These are phyloP conservation scores for Verruconis gallopava DNA, from an alignment of 2,329 filamentous ascomycete genomes.

Conservation along the genomic window DNA sequence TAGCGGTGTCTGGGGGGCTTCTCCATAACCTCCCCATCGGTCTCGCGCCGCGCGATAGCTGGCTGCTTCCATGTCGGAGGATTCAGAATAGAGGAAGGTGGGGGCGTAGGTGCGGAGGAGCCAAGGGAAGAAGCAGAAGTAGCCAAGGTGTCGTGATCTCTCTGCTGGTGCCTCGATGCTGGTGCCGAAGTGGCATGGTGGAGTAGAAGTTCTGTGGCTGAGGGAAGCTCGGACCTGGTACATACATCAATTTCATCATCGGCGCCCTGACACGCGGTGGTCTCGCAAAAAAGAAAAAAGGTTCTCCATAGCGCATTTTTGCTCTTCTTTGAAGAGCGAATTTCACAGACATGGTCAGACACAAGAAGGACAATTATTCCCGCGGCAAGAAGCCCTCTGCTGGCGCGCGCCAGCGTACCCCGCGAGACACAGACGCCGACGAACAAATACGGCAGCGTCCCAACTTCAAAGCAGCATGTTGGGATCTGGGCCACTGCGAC, in stretches of 20 bases:
- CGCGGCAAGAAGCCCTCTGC: conserved; percentile 53
- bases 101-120: not conserved
- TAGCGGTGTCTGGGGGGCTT: conserved; percentile 69
- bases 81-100: not conserved
- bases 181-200: too few relatives aligned
- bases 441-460: conserved; percentile 20
- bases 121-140: not conserved
- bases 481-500: conserved; percentile 96
- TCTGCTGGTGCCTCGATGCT: too few relatives aligned
- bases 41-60: conserved; percentile 89
- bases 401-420: conserved; percentile 39
- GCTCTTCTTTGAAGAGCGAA: too few relatives aligned
- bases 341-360: conserved; percentile 73
- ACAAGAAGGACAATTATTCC: conserved; percentile 74
- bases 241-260: not conserved
- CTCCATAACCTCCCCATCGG: conserved; percentile 74
- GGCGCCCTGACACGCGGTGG: too few relatives aligned
- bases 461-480: conserved; percentile 87
- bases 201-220: too few relatives aligned
- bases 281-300: too few relatives aligned
- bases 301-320: too few relatives aligned
- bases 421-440: not conserved
- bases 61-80: conserved; percentile 68
- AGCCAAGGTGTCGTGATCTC: too few relatives aligned
- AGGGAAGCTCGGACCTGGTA: conserved; percentile 19